Percentiles rank a stretch among this genome's conserved stretches.
Evolutionary conservation across 1,284 basidiomycete genomes (phyloP).

Genomic region (Pseudozyma tsukubaensis): DNA sequence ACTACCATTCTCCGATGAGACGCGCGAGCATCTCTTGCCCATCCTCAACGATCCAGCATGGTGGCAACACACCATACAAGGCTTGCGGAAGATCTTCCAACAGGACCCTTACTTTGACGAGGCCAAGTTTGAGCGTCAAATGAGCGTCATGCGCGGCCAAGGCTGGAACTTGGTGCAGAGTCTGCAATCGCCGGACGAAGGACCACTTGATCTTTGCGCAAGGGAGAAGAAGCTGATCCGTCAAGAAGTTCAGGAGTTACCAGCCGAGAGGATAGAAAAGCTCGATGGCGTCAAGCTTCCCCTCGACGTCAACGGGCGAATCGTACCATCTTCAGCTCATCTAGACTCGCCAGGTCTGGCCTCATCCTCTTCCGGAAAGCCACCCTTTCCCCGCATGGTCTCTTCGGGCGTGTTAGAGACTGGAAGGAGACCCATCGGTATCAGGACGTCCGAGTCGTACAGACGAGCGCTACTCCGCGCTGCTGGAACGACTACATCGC

Average conservation of each 20-base stretch:
- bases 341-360: background rate
- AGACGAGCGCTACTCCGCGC: constrained; percentile 32
- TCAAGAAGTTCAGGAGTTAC: constrained; percentile 30
- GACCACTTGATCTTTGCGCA: constrained; percentile 66
- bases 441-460: constrained; percentile 47
- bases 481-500: constrained; percentile 9
- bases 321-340: background rate
- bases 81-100: constrained; percentile 80
- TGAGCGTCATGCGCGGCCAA: constrained; percentile 90
- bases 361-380: background rate
- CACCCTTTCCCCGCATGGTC: constrained; percentile 12
- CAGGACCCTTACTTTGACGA: constrained; percentile 77
- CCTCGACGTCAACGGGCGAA: constrained; percentile 10
- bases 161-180: constrained; percentile 89
- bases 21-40: constrained; percentile 83
- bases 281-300: constrained; percentile 24
- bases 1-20: constrained; percentile 78
- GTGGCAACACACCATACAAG: constrained; percentile 88
- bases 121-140: constrained; percentile 76
- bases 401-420: constrained; percentile 28
- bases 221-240: constrained; percentile 62
- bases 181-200: constrained; percentile 77
- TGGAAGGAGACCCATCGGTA: constrained; percentile 34
- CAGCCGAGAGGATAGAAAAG: constrained; percentile 16
- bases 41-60: constrained; percentile 83